Base-by-base conservation (phyloP, 257 asterid species). In the Solanum corneliomulleri region DNA sequence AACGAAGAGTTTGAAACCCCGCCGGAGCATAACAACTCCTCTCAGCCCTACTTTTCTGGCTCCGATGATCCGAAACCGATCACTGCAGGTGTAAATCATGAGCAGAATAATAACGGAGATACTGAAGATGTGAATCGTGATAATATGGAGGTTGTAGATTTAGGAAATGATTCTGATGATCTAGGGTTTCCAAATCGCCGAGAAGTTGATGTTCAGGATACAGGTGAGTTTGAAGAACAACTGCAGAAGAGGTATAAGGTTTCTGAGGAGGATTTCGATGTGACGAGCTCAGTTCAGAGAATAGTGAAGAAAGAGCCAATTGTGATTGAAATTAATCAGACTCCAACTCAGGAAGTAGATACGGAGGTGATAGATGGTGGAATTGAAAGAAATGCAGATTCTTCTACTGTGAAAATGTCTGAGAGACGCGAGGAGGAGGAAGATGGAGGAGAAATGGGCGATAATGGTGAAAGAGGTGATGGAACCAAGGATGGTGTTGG, bases 1-100 rank as follows among this genome's bases (percentile, higher is more conserved):
- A 88, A 88, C 31, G 85, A 89, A 11, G 89, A 62, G 31, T 91
- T 87, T 82, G 90, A 70, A 87, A 92, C 93, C 56, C 93, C 92
- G 29, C 93, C 92, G 37, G 92, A 88, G 92, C 91, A 89, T 29
- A 86, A 85, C 86, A 23, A 60, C 49, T 88, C 90, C 41, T 89
- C 91, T 42, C 72, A 71, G 71, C 37, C 71, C 58, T 70, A 85
- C 49, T 56, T 31, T 39, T 70, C 83, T 35, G 87, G 87, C 18
- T 88, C 93, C 5, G 91, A 88, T 74, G 91, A 90, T 31, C 91
- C 2, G 84, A 85, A 25, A 82, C 86, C 76, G 37, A 64, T 42
- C 35, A 78, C 82, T 80, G 88, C 66, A 35, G 37, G 66, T 44
- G 77, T 56, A 20, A 74, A 71, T 21, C 27, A 15, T 37, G 56